phyloP scores from a whole-genome alignment of 306 rosid species.

The Vachellia pachyceras region DNA sequence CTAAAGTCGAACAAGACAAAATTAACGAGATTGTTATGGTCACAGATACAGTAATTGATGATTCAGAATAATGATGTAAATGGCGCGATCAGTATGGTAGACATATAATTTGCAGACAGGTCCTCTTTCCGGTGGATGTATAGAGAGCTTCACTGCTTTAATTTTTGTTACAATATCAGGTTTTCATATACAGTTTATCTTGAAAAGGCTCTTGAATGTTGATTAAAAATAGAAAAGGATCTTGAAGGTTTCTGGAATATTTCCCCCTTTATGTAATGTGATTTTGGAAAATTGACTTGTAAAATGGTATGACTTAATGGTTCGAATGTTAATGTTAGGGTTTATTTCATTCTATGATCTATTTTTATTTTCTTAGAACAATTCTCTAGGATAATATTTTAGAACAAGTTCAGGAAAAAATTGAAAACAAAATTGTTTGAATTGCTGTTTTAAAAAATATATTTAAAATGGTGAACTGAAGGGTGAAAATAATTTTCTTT shows the following conservation, averaged over 20 bases:
- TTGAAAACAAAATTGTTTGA: too few relatives aligned
- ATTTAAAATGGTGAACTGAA: too few relatives aligned
- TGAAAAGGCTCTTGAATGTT: not conserved
- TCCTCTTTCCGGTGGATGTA: slow-evolving; percentile 15
- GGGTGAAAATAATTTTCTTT: too few relatives aligned
- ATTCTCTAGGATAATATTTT: too few relatives aligned
- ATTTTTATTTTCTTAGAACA: too few relatives aligned
- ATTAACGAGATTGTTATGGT: slow-evolving; percentile 57
- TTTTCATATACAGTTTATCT: not conserved
- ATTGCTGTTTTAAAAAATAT: too few relatives aligned
- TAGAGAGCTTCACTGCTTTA: slow-evolving; percentile 12
- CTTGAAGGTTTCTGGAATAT: not conserved
- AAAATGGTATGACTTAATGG: not conserved
- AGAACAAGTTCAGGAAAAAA: too few relatives aligned
- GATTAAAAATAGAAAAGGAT: not conserved
- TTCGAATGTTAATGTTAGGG: too few relatives aligned
- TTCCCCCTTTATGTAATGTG: not conserved
- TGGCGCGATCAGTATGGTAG: slow-evolving; percentile 3
- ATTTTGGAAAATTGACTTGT: not conserved
- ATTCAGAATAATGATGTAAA: slow-evolving; percentile 54
- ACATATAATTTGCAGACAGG: slow-evolving; percentile 17
- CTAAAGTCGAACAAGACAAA: slow-evolving; percentile 41
- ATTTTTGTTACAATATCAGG: not conserved
- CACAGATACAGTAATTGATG: slow-evolving; percentile 57
- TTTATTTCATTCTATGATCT: too few relatives aligned